Percentiles rank a stretch among this genome's conserved stretches.
phyloP scores from a whole-genome alignment of 257 asterid genomes.

The Forsythia suspensa region DNA sequence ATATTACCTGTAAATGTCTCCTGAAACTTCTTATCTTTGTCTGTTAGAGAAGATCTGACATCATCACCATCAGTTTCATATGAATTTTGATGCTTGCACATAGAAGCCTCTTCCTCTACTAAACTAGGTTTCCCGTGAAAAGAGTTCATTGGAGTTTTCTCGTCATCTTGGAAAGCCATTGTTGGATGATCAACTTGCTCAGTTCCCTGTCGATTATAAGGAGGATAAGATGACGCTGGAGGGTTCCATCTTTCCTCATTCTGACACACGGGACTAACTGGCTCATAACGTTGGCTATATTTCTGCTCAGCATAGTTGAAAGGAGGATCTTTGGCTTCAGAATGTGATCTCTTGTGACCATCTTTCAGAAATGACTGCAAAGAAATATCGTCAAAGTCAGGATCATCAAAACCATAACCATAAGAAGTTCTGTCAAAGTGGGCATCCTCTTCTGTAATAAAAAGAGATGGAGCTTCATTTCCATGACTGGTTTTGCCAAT shows the following conservation, averaged over 20 bases:
- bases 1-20: constrained; percentile 15
- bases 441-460: constrained; percentile 20
- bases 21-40: constrained; percentile 16
- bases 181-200: constrained; percentile 13
- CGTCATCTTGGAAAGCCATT: constrained; percentile 14
- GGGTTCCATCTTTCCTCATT: constrained; percentile 16
- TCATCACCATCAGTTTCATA: constrained; percentile 20
- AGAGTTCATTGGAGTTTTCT: constrained; percentile 18
- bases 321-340: constrained; percentile 23
- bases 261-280: constrained; percentile 23
- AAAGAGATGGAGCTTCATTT: constrained; percentile 27
- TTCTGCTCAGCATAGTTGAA: constrained; percentile 11
- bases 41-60: constrained; percentile 11
- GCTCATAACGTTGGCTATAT: constrained; percentile 23
- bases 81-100: constrained; percentile 12
- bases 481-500: constrained; percentile 21
- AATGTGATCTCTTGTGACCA: constrained; percentile 15
- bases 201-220: constrained; percentile 15
- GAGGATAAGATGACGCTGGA: constrained; percentile 19
- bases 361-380: too few relatives aligned
- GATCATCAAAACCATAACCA: neutral
- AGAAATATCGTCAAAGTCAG: too few relatives aligned
- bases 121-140: constrained; percentile 22
- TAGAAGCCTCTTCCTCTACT: constrained; percentile 20
- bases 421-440: constrained; percentile 8